Base-by-base conservation (phyloP, 2,329 filamentous ascomycete genomes). In the Metarhizium sp. region DNA sequence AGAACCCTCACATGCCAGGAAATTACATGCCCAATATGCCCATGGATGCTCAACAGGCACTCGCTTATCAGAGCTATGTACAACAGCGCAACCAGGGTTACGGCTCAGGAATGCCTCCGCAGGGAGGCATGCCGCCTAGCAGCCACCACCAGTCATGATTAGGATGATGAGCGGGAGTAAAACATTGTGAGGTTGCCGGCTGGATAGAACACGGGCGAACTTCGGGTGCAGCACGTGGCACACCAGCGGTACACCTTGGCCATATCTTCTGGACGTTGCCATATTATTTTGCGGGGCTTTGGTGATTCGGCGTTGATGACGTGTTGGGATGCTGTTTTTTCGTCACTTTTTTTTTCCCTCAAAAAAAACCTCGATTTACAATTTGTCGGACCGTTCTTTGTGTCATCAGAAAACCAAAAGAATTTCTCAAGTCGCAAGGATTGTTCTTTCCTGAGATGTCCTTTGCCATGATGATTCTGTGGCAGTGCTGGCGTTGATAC, bases 41-140 rank as follows among this genome's bases (percentile, higher is more conserved):
- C 45, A 82, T 83, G 69, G 89, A 88, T 64, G 84, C 87, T 63
- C 86, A 90, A 66, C 85, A 91, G 71, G 88, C 90, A 59, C 78
- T 90, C 66, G 86, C 87, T 38, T 95, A 95, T 69, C 87, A 90
- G 68, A 88, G 84, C 70, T 94, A 94, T 68, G 84, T 95, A 64
- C 85, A 88, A 67, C 85, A 87, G 70, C 86, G 85, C 72, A 72
- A 67, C 60, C 82, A 82, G 67, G 80, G 81, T 61, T 84, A 83
- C 66, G 87, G 86, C 66, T 92, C 91, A 65, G 84, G 82, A 52
- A 90, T 95, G 84, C 87, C 87, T 53, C 81, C 87, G 54, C 86
- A 88, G 69, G 79, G 81, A 60, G 84, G 88, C 64, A 89, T 94
- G 81, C 86, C 88, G 56, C 87, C 90, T 66, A 89, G 90, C 74